phyloP scores from a whole-genome alignment of 202 grass and related monocot genomes.

The Brachypodium distachyon region DNA sequence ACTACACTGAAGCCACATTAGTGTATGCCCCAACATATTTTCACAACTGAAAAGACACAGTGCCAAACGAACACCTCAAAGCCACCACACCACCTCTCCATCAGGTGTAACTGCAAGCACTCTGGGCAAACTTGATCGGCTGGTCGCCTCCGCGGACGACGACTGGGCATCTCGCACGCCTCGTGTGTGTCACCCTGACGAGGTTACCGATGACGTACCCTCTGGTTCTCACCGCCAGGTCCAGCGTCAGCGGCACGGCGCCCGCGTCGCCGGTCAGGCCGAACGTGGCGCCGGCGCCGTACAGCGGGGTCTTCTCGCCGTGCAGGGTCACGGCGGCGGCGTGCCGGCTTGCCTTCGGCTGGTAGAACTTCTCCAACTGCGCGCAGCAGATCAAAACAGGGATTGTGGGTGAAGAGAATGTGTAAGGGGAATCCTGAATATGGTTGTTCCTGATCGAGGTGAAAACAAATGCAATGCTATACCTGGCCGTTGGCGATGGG shows the following conservation, averaged over 20 bases:
- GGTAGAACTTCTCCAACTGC: constrained; percentile 66
- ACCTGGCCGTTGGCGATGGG: constrained; percentile 69
- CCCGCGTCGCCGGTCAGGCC: constrained; percentile 14
- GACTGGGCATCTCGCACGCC: constrained; percentile 40
- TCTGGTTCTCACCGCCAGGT: constrained; percentile 33
- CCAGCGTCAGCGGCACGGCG: constrained; percentile 42
- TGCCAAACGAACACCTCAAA: not conserved
- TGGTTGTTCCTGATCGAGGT: too few species aligned
- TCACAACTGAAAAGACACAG: not conserved
- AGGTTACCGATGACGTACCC: constrained; percentile 75
- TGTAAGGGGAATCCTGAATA: not conserved
- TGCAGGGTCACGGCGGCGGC: constrained; percentile 31
- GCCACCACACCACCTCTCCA: too few species aligned
- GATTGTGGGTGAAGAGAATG: not conserved
- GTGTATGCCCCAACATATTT: too few species aligned
- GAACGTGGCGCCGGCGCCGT: constrained; percentile 68
- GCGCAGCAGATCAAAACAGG: too few species aligned
- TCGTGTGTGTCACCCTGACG: constrained; percentile 57
- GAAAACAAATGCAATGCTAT: too few species aligned
- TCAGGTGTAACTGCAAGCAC: constrained; percentile 31
- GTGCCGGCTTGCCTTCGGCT: constrained; percentile 50
- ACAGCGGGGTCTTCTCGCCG: constrained; percentile 68
- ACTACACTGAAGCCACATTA: too few species aligned
- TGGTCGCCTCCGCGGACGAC: constrained; percentile 37
- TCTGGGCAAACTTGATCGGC: constrained; percentile 40